Base-by-base conservation (phyloP, 169 alveolate genomes). In the Eimeria zaria region DNA sequence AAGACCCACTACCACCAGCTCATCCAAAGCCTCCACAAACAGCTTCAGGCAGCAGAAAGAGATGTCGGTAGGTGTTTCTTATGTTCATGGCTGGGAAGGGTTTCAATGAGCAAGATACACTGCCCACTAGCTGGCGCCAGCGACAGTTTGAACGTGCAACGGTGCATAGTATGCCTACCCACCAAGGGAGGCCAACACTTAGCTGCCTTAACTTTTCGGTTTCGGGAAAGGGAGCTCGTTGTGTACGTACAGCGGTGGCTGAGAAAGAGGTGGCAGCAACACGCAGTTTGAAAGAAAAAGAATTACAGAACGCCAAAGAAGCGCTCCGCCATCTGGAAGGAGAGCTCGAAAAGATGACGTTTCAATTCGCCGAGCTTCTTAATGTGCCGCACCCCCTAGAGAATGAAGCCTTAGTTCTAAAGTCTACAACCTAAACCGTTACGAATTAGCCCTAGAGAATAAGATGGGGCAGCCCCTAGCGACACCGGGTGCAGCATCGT, bases 31-130 rank as follows among this genome's bases (percentile, higher is more conserved):
- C 91, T 83, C 11, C 91, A 83, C 76, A 48, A 58, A 41, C 91
- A 83, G 51, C 73, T 83, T 55, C 91, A 83, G 39, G 91, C 91
- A 51, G 91, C 91, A 36, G 91, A 83, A 39, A 39, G 91, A 18
- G 91, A 83, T 18, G 91, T 83, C 30, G 91, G 91, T 83, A 55
- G 64, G 88, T 4, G 76, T 1, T 0, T 73, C n/a, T 2, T 12
- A 20, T 16, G 83, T 33, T 0, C 83, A 73, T 73, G 51, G 18
- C 55, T 33, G 9, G 53, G 33, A 39, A 36, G 12, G n/a, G 55
- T 20, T 39, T 11, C n/a, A 39, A 39, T 0, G 33, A 73, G 83
- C 83, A 39, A 12, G 53, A 73, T 14, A 8, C 83, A 36, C 20
- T 73, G 53, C 51, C 53, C 83, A 20, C 53, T 73, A 5, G 83